These are phyloP conservation scores for Multifurca ochricompacta DNA, from an alignment of 768 basidiomycete species.

Conservation along the genomic window DNA sequence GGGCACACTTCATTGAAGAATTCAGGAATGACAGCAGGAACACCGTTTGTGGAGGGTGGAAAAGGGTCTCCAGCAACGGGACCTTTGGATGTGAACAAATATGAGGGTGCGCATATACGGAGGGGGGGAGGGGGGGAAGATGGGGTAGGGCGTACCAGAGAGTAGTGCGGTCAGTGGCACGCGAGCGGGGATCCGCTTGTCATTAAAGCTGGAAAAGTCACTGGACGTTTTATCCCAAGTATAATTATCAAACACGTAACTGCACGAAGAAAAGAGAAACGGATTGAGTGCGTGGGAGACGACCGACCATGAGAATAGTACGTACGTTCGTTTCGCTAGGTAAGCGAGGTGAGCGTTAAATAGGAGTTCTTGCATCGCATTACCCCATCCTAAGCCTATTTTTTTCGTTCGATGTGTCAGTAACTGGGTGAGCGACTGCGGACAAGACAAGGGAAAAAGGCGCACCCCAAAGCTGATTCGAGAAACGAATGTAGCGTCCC, in stretches of 20 bases:
- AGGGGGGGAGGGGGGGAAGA: neutral
- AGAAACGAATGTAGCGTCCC: constrained; percentile 15
- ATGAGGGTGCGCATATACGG: neutral
- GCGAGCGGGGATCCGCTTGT: constrained; percentile 43
- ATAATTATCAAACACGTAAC: constrained; percentile 51
- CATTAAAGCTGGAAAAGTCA: constrained; percentile 37
- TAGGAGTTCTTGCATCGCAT: constrained; percentile 51
- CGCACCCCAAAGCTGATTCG: constrained; percentile 13
- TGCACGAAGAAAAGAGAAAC: constrained; percentile 8
- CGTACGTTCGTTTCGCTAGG: constrained; percentile 42
- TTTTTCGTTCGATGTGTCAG: too few relatives aligned
- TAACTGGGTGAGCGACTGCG: too few relatives aligned
- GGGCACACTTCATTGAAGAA: constrained; percentile 39
- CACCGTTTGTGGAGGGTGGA: constrained; percentile 27
- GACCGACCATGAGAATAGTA: neutral
- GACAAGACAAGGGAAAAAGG: neutral
- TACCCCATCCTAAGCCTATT: constrained; percentile 54
- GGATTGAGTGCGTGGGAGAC: neutral
- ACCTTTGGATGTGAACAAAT: constrained; percentile 24
- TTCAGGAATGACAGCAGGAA: constrained; percentile 31
- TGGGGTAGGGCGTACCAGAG: constrained; percentile 41
- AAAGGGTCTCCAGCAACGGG: constrained; percentile 36
- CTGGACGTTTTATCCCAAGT: constrained; percentile 41
- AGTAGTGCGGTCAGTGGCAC: constrained; percentile 49
- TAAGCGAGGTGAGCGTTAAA: constrained; percentile 45